These are phyloP conservation scores for Casuarina cunninghamiana DNA, from an alignment of 306 rosid species.

Conservation along the genomic window DNA sequence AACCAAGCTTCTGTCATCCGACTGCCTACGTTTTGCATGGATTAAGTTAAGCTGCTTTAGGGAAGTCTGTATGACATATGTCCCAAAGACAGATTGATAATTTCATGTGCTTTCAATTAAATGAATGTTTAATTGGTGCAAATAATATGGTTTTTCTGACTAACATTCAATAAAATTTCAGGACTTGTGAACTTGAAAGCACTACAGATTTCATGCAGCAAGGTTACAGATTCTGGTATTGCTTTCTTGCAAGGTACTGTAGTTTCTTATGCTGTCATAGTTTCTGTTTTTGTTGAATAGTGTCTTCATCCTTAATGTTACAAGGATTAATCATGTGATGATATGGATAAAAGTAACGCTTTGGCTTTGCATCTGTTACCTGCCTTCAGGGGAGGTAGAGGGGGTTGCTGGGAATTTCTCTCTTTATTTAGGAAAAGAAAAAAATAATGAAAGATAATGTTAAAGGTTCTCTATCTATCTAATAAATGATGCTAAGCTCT, in stretches of 20 bases:
- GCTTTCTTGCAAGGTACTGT: conserved; percentile 66
- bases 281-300: conserved; percentile 9
- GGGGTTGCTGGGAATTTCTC: neutral
- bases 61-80: neutral
- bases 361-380: conserved; percentile 1
- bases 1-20: no score
- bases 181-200: conserved; percentile 72
- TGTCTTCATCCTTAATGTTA: neutral
- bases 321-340: conserved; percentile 14
- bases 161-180: conserved; percentile 43
- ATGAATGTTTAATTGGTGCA: neutral
- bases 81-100: neutral
- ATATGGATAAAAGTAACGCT: conserved; percentile 5
- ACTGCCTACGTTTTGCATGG: neutral
- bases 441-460: neutral
- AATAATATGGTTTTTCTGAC: conserved; percentile 13
- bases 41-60: conserved; percentile 2
- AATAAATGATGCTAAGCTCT: neutral
- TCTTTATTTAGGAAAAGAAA: neutral
- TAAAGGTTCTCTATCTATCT: neutral
- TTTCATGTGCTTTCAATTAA: neutral
- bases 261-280: neutral
- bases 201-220: conserved; percentile 79
- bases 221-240: conserved; percentile 78
- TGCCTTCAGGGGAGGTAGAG: no score